phyloP scores from a whole-genome alignment of 1,284 basidiomycete genomes.

The Xanthoconium separans region DNA sequence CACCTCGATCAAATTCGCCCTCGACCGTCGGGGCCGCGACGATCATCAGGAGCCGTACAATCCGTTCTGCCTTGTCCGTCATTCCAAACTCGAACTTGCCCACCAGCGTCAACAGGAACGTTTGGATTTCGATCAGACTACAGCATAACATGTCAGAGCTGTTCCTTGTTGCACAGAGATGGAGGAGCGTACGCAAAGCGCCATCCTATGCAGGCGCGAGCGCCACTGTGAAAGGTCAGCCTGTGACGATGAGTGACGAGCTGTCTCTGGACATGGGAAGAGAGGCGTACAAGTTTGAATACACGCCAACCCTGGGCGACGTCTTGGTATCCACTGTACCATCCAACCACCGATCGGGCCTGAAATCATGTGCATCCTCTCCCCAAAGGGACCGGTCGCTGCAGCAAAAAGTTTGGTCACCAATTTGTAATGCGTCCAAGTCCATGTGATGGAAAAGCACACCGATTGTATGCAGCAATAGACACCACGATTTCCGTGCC shows the following conservation, averaged over 20 bases:
- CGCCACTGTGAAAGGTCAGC: slow-evolving; percentile 43
- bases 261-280: background rate
- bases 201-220: slow-evolving; percentile 48
- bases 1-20: slow-evolving; percentile 18
- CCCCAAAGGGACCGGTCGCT: slow-evolving; percentile 48
- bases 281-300: slow-evolving; percentile 44
- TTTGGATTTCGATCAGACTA: slow-evolving; percentile 49
- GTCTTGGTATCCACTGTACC: slow-evolving; percentile 33
- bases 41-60: slow-evolving; percentile 41
- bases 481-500: slow-evolving; percentile 34
- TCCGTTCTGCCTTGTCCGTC: slow-evolving; percentile 36
- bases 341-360: slow-evolving; percentile 51
- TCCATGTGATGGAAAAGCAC: background rate
- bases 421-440: background rate
- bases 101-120: slow-evolving; percentile 47
- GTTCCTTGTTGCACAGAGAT: background rate
- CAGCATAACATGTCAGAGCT: background rate
- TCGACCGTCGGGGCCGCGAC: slow-evolving; percentile 47
- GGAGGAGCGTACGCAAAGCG: slow-evolving; percentile 37
- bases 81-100: slow-evolving; percentile 47
- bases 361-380: slow-evolving; percentile 45
- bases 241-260: slow-evolving; percentile 20
- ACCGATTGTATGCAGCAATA: slow-evolving; percentile 38
- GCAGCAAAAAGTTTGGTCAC: background rate
- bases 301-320: slow-evolving; percentile 41